Percentiles rank a stretch among this genome's conserved stretches.
Evolutionary conservation across 2,329 filamentous ascomycete species (phyloP).

Genomic region (Reticulascus tulasneorum): DNA sequence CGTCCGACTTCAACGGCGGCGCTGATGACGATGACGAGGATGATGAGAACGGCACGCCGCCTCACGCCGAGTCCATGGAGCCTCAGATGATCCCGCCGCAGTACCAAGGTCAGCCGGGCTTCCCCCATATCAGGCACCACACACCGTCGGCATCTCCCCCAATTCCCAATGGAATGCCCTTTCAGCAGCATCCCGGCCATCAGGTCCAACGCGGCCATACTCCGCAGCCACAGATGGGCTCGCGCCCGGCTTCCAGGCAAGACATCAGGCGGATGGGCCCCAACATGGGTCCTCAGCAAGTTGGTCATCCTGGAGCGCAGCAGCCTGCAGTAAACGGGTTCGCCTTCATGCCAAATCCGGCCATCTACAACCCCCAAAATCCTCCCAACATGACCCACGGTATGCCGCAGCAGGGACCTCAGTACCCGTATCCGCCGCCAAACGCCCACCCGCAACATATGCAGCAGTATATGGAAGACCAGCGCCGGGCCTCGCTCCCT

Average conservation of each 20-base stretch:
- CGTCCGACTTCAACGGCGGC: conserved; percentile 83
- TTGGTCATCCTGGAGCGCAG: conserved; percentile 51
- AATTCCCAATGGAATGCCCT: conserved; percentile 71
- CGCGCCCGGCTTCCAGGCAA: conserved; percentile 76
- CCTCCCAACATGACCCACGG: conserved; percentile 35
- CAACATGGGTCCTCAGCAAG: conserved; percentile 63
- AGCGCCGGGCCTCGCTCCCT: conserved; percentile 70
- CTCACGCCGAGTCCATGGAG: conserved; percentile 58
- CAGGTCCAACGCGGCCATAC: conserved; percentile 66
- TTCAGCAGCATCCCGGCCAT: conserved; percentile 47
- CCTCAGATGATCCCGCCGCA: conserved; percentile 66
- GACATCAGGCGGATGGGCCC: conserved; percentile 72
- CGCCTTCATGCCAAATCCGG: conserved; percentile 79
- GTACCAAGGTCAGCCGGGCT: conserved; percentile 64
- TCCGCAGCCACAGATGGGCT: conserved; percentile 72
- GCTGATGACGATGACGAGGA: conserved; percentile 84
- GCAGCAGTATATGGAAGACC: conserved; percentile 72
- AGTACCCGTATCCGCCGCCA: conserved; percentile 30
- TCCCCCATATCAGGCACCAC: conserved; percentile 75
- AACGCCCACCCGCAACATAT: conserved; percentile 37
- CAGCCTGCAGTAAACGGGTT: conserved; percentile 64
- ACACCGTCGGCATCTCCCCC: conserved; percentile 87
- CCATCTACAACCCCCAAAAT: conserved; percentile 72
- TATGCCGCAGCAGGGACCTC: conserved; percentile 34
- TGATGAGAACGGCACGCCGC: conserved; percentile 69